These are phyloP conservation scores for Boletus austroedulis DNA, from an alignment of 1,284 basidiomycete genomes.

Conservation along the genomic window DNA sequence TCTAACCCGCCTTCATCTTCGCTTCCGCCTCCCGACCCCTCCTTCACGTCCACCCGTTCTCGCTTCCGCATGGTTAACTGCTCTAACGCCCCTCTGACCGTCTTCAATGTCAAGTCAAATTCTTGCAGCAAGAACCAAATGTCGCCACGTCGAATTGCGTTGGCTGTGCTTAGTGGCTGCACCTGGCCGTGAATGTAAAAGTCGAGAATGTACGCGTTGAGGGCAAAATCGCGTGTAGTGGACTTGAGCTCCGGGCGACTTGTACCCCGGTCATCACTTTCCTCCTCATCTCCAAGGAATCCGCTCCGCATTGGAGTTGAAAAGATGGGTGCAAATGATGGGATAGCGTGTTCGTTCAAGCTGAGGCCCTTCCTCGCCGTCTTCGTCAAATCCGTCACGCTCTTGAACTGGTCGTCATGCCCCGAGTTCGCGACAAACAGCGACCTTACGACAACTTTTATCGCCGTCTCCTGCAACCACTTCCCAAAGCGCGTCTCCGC, in stretches of 20 bases:
- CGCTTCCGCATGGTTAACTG: conserved; percentile 42
- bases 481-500: conserved; percentile 24
- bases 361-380: conserved; percentile 52
- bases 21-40: conserved; percentile 18
- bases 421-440: conserved; percentile 64
- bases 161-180: conserved; percentile 46
- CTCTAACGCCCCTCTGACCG: conserved; percentile 45
- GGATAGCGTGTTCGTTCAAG: conserved; percentile 57
- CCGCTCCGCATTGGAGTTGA: neutral
- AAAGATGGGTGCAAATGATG: conserved; percentile 48
- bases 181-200: conserved; percentile 65
- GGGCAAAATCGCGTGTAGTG: conserved; percentile 23
- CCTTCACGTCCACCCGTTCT: conserved; percentile 24
- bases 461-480: conserved; percentile 39
- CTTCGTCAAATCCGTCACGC: conserved; percentile 49
- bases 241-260: neutral
- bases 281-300: neutral
- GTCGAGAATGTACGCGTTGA: conserved; percentile 66
- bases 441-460: conserved; percentile 46
- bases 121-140: conserved; percentile 62
- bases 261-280: neutral
- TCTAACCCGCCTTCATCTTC: conserved; percentile 18
- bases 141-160: conserved; percentile 57
- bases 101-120: conserved; percentile 50
- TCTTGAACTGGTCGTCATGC: conserved; percentile 51